These are phyloP conservation scores for Laburnicola sp. DNA, from an alignment of 2,329 filamentous ascomycete genomes.

Conservation along the genomic window DNA sequence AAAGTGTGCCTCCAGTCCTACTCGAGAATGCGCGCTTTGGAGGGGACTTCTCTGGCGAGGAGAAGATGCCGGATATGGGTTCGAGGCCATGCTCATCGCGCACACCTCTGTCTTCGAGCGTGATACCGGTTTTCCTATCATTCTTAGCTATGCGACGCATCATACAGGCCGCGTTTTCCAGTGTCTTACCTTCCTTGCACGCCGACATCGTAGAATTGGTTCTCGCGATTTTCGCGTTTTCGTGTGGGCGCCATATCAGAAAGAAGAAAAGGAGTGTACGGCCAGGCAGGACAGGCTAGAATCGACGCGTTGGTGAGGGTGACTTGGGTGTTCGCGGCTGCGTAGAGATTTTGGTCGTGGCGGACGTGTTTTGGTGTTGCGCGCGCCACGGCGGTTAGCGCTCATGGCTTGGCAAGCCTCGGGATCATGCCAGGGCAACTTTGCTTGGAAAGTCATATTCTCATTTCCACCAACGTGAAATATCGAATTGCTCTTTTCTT, in stretches of 20 bases:
- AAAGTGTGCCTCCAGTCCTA: conserved; percentile 49
- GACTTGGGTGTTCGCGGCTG: conserved; percentile 16
- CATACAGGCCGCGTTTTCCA: not conserved
- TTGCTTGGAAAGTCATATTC: too few relatives aligned
- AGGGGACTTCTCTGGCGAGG: conserved; percentile 73
- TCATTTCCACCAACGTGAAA: too few relatives aligned
- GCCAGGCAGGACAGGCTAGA: not conserved
- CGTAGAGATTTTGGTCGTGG: conserved; percentile 11
- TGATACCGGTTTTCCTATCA: conserved; percentile 83
- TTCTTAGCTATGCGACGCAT: conserved; percentile 17
- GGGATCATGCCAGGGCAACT: too few relatives aligned
- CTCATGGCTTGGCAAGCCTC: not conserved
- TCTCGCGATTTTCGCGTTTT: conserved; percentile 46
- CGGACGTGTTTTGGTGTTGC: conserved; percentile 14
- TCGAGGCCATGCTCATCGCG: conserved; percentile 94
- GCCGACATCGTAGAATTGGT: conserved; percentile 46
- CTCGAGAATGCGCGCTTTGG: conserved; percentile 37
- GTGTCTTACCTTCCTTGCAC: conserved; percentile 43
- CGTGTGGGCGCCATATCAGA: conserved; percentile 38
- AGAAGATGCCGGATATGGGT: conserved; percentile 83
- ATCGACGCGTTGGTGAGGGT: conserved; percentile 23
- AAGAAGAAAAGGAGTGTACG: not conserved
- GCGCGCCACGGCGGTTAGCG: not conserved
- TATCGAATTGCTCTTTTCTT: too few relatives aligned
- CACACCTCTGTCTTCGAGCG: conserved; percentile 73